Evolutionary conservation across 768 basidiomycete genomes (phyloP).

Genomic region (Collybiopsis luxurians): DNA sequence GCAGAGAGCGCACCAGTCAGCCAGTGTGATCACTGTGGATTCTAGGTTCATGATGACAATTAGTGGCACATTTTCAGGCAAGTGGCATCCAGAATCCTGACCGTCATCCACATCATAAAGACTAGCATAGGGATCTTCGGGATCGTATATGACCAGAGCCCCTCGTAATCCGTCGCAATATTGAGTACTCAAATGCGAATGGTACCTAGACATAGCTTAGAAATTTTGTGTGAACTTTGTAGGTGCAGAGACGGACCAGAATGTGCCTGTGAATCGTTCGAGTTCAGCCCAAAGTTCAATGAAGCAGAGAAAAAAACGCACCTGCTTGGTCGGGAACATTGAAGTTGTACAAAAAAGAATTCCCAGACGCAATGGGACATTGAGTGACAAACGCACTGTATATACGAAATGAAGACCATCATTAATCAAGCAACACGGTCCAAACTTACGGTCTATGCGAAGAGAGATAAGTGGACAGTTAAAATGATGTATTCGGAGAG

Average conservation of each 20-base stretch:
- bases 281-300: neutral
- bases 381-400: conserved; percentile 17
- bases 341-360: conserved; percentile 29
- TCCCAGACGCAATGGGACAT: conserved; percentile 25
- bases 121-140: conserved; percentile 13
- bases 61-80: neutral
- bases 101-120: conserved; percentile 24
- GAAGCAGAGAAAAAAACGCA: conserved; percentile 9
- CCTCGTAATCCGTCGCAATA: conserved; percentile 42
- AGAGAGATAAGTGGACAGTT: neutral
- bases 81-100: neutral
- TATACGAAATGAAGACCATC: no score
- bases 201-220: no score
- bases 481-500: no score
- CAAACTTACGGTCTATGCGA: neutral
- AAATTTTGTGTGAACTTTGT: no score
- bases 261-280: conserved; percentile 9
- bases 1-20: conserved; percentile 28
- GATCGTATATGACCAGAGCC: conserved; percentile 32
- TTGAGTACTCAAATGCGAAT: conserved; percentile 30
- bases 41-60: conserved; percentile 10
- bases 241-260: no score
- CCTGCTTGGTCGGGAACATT: conserved; percentile 21
- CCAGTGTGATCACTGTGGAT: conserved; percentile 30
- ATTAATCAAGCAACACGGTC: neutral